Evolutionary conservation across 768 basidiomycete species (phyloP), one percentile per base, ranked within the genome.

Genomic region (Naematelia encephala): DNA sequence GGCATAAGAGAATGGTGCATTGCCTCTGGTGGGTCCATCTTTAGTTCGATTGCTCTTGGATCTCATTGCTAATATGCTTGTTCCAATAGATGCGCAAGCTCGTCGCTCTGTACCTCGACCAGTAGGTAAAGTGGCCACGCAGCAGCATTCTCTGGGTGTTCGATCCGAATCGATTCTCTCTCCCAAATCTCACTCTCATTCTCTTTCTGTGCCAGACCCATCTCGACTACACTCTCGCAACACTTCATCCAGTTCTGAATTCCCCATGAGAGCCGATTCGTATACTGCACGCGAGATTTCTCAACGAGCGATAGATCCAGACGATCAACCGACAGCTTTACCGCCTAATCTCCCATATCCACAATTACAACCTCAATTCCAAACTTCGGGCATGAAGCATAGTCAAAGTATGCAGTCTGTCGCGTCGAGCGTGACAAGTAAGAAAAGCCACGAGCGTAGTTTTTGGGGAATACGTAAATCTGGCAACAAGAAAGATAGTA

Each of bases 241-340:
- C 43, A 64, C 71, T 44, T 69, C 67, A 1, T 45, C 67, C 13
- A 44, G 55, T 4, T 69, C 67, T 23, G 72, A 74, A 52, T 74
- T 74, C 57, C 72, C 72, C 21, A 69, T 71, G 66, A 55, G 72
- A 49, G 69, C 70, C 48, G 72, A 74, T 50, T 62, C 67, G 8
- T 70, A 70, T 23, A 51, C 72, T 5, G 72, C 72, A 4, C 56
- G 69, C n/a, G 72, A 74, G 48, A 74, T 74, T 12, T 69, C 69
- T 5, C 54, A 60, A 22, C 63, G 72, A 2, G 47, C 63, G 1
- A 61, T 74, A 21, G 72, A 74, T 57, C 72, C 72, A 5, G 44
- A 47, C 10, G 69, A 74, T 52, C 67, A 64, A 42, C 72, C 72
- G 8, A 67, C 64, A 23, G 51, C 61, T 13, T 43, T 74, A 13